Evolutionary conservation across 2,329 filamentous ascomycete genomes (phyloP), one percentile per base, ranked within the genome.

Genomic region (Verticillium klebahnii): DNA sequence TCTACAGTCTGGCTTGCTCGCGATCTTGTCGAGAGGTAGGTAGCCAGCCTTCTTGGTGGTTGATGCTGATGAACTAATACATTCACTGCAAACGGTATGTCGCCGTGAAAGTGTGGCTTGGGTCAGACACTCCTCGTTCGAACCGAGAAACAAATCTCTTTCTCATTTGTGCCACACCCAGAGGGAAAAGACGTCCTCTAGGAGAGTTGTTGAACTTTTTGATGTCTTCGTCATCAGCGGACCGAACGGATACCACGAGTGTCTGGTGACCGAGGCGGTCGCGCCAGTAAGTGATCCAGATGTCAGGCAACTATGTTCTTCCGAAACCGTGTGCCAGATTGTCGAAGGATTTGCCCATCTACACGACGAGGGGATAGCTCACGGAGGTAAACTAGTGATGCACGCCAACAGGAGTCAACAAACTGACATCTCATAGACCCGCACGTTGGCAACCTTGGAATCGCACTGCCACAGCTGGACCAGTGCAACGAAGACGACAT

Each of bases 161-260:
- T 5, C 31, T 14, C 14, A 36, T 5, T 15, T 60, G 11, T 19
- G 45, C 39, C 6, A 40, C 7, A n/a, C 7, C 36, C 3, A 14
- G 5, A 12, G 15, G 15, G 39, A 40, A 40, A 56, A 61, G 23
- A 29, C 15, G 34, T 58, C 52, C 25, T 31, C 37, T 25, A 1
- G 56, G 17, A 58, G 54, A n/a, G 34, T 63, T 9, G 57, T 63
- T 37, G 1, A 61, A 55, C 57, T 63, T 1, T 54, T 57, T 1
- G 62, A 63, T 40, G 23, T 23, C n/a, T 63, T 61, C 25, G 57
- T 40, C 17, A 59, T 63, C n/a, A 12, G 58, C 36, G 62, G 62
- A 11, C 62, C 62, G 19, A 63, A 63, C 56, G 62, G 59, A 39
- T 60, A 56, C 62, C 62, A 63, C 23, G 36, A 63, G 36, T 61